Conservation (phyloP, 2,329 filamentous ascomycete species). For the Nothophoma quercina region DNA sequence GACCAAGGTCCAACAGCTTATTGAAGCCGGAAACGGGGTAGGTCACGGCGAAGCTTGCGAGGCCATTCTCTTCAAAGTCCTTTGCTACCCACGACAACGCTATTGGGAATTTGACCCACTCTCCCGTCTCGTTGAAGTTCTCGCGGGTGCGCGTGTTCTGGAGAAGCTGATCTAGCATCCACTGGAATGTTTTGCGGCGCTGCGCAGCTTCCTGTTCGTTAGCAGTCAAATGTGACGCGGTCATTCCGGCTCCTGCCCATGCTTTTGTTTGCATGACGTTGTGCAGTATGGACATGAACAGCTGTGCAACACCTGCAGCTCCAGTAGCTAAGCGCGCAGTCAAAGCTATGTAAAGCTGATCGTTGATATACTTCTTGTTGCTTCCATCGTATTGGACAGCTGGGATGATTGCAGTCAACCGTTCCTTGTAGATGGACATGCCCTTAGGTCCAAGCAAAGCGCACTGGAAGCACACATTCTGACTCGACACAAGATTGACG, state of each 20-base stretch:
- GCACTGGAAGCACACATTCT: conserved; percentile 48
- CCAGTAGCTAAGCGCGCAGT: conserved; percentile 42
- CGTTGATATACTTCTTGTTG: conserved; percentile 46
- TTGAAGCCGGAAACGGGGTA: conserved; percentile 41
- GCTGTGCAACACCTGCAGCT: conserved; percentile 38
- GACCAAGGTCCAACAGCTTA: conserved; percentile 33
- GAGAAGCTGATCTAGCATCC: conserved; percentile 41
- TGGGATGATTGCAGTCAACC: conserved; percentile 38
- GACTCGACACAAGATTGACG: conserved; percentile 39
- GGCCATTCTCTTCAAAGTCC: conserved; percentile 36
- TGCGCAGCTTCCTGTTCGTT: conserved; percentile 27
- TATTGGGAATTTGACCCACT: conserved; percentile 38
- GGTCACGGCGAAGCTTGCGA: conserved; percentile 41
- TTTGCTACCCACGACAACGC: conserved; percentile 37
- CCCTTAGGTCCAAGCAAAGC: conserved; percentile 30
- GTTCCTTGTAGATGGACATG: conserved; percentile 42
- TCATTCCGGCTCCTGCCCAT: conserved; percentile 36
- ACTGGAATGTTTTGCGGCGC: conserved; percentile 32
- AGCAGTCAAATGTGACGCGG: conserved; percentile 3
- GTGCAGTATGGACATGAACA: conserved; percentile 44
- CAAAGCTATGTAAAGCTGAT: conserved; percentile 43
- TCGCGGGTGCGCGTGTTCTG: conserved; percentile 38
- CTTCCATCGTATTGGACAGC: conserved; percentile 34
- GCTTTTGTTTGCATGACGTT: conserved; percentile 33
- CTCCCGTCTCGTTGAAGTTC: conserved; percentile 41